Conservation (phyloP, 192 early-diverging fungal genomes). For the Nowakowskiella sp. region DNA sequence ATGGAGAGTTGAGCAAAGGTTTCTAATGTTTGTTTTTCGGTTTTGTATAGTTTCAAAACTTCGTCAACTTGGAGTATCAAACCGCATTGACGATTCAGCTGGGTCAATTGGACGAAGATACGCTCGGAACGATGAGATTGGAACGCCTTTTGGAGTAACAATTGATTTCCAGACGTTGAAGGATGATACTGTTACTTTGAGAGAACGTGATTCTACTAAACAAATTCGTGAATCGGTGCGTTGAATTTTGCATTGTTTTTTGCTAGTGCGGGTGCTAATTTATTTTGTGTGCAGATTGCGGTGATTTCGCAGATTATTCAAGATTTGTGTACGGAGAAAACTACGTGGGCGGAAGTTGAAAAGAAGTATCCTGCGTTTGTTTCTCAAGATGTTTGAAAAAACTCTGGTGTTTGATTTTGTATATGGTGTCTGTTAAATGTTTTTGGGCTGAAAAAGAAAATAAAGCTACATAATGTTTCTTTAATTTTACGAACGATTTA, state of each 20-base stretch:
- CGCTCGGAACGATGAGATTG: slow-evolving; percentile 95
- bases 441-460: too few relatives aligned
- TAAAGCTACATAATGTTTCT: too few relatives aligned
- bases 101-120: slow-evolving; percentile 91
- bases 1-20: background rate
- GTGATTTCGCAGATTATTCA: slow-evolving; percentile 67
- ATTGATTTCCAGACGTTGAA: slow-evolving; percentile 97
- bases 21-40: slow-evolving; percentile 8
- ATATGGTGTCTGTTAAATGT: too few relatives aligned
- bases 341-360: slow-evolving; percentile 65
- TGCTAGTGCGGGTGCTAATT: too few relatives aligned
- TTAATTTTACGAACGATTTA: too few relatives aligned
- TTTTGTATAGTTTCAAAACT: slow-evolving; percentile 50
- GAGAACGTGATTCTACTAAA: slow-evolving; percentile 92
- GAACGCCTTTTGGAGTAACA: slow-evolving; percentile 94
- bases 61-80: slow-evolving; percentile 66
- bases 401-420: too few relatives aligned
- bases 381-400: slow-evolving; percentile 13
- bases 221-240: slow-evolving; percentile 77
- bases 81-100: slow-evolving; percentile 81
- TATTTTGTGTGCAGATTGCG: slow-evolving; percentile 34
- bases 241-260: slow-evolving; percentile 1
- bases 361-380: slow-evolving; percentile 62
- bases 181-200: slow-evolving; percentile 88
- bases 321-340: slow-evolving; percentile 61